These are phyloP conservation scores for Ogataea siamensis DNA, from an alignment of 805 yeast genomes.

Conservation along the genomic window DNA sequence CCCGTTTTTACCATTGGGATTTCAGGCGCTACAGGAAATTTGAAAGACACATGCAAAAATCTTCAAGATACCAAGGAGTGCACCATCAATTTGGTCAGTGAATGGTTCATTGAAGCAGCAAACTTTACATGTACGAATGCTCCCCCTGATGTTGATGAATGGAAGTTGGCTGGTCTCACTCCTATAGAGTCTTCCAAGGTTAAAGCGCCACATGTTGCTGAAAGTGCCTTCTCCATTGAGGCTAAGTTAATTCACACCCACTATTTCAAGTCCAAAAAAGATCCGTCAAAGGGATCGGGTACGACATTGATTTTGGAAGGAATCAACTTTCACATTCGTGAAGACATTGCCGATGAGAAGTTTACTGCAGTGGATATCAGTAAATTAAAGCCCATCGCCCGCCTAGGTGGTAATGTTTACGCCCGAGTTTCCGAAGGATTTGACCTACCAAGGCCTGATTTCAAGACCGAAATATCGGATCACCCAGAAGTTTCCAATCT, in stretches of 20 bases:
- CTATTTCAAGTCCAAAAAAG: conserved; percentile 42
- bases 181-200: conserved; percentile 44
- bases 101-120: conserved; percentile 67
- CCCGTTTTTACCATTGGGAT: conserved; percentile 55
- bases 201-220: conserved; percentile 56
- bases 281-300: conserved; percentile 37
- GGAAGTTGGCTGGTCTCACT: conserved; percentile 54
- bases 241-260: conserved; percentile 46
- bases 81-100: conserved; percentile 56
- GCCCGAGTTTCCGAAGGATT: conserved; percentile 44
- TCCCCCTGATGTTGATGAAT: conserved; percentile 52
- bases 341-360: conserved; percentile 48
- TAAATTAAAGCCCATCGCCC: conserved; percentile 51
- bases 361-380: conserved; percentile 40
- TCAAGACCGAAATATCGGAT: conserved; percentile 19
- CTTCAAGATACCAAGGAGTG: conserved; percentile 51
- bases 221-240: conserved; percentile 59
- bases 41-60: conserved; percentile 53
- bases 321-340: conserved; percentile 53
- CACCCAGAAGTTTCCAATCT: conserved; percentile 12
- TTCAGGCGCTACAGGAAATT: conserved; percentile 36
- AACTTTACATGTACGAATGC: conserved; percentile 47
- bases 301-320: conserved; percentile 51
- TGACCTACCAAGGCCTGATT: conserved; percentile 47
- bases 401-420: conserved; percentile 54